phyloP scores from a whole-genome alignment of 2,329 filamentous ascomycete genomes.

The Paraphaeosphaeria minitans region DNA sequence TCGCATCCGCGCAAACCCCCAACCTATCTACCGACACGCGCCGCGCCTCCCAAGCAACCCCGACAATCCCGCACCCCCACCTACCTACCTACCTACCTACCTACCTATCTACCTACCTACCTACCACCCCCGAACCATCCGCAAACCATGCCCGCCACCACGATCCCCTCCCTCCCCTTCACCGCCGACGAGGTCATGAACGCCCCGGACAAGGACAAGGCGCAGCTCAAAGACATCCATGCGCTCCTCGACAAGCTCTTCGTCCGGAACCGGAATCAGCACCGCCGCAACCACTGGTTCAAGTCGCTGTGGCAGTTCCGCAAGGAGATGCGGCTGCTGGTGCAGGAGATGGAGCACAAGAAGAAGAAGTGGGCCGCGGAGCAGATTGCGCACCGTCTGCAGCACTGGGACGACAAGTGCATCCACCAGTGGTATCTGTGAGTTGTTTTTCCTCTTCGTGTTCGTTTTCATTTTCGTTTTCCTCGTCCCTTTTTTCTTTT shows the following conservation, averaged over 20 bases:
- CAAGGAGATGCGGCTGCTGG: slow-evolving; percentile 65
- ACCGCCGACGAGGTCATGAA: slow-evolving; percentile 27
- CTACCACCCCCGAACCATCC: no score
- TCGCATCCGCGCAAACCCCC: slow-evolving; percentile 11
- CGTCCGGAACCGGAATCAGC: slow-evolving; percentile 91
- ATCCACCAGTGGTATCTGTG: slow-evolving; percentile 47
- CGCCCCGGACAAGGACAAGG: slow-evolving; percentile 31
- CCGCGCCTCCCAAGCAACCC: slow-evolving; percentile 1
- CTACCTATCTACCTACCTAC: no score
- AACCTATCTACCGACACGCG: not conserved
- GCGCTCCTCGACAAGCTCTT: slow-evolving; percentile 73
- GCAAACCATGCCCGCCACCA: slow-evolving; percentile 12
- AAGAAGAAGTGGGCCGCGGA: slow-evolving; percentile 25
- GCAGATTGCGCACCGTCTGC: slow-evolving; percentile 38
- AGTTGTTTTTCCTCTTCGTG: slow-evolving; percentile 16
- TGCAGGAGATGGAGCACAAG: slow-evolving; percentile 34
- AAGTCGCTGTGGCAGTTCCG: slow-evolving; percentile 72
- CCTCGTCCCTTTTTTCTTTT: no score
- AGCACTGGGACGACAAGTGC: slow-evolving; percentile 47
- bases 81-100: not conserved
- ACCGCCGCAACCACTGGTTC: slow-evolving; percentile 83
- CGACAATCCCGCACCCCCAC: not conserved
- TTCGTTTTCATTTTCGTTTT: no score
- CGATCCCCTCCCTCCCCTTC: slow-evolving; percentile 23
- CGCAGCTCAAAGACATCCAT: slow-evolving; percentile 46